Conservation (phyloP, 2,329 filamentous ascomycete species). For the Paraphaeosphaeria sporulosa region DNA sequence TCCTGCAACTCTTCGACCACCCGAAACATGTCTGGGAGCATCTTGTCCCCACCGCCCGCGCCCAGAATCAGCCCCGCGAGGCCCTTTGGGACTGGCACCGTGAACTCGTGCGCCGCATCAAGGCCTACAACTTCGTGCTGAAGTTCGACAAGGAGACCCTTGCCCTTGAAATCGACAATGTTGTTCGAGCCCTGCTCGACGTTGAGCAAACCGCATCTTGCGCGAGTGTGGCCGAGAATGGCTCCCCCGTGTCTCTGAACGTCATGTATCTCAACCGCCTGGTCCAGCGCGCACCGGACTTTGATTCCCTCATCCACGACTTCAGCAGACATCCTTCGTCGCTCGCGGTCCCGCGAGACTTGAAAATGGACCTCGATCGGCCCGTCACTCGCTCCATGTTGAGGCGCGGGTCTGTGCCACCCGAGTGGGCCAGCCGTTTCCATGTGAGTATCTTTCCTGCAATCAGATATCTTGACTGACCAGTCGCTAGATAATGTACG, state of each 20-base stretch:
- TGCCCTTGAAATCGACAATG: constrained; percentile 15
- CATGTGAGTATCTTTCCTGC: constrained; percentile 19
- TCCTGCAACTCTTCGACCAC: constrained; percentile 31
- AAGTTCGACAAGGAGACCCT: constrained; percentile 2
- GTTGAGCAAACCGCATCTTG: constrained; percentile 25
- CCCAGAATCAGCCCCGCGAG: constrained; percentile 22
- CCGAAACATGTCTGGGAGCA: constrained; percentile 27
- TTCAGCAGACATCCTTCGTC: constrained; percentile 25
- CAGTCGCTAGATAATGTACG: constrained; percentile 23
- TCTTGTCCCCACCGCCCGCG: constrained; percentile 25
- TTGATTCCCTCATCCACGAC: constrained; percentile 29
- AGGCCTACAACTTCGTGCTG: constrained; percentile 21
- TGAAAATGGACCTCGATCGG: constrained; percentile 13
- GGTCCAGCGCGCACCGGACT: constrained; percentile 10
- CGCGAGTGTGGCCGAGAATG: background rate
- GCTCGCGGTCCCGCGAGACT: constrained; percentile 20
- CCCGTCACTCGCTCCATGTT: constrained; percentile 29
- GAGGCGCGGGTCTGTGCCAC: constrained; percentile 12
- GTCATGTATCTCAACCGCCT: constrained; percentile 24
- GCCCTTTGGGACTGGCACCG: constrained; percentile 29
- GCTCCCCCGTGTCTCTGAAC: constrained; percentile 20
- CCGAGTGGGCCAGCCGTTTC: constrained; percentile 30
- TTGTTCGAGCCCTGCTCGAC: constrained; percentile 26
- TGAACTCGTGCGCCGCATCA: constrained; percentile 20
- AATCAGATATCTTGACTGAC: background rate